Percentiles rank a stretch among this genome's conserved stretches.
phyloP scores from a whole-genome alignment of 805 yeast species.

The Cephaloascus fragrans region DNA sequence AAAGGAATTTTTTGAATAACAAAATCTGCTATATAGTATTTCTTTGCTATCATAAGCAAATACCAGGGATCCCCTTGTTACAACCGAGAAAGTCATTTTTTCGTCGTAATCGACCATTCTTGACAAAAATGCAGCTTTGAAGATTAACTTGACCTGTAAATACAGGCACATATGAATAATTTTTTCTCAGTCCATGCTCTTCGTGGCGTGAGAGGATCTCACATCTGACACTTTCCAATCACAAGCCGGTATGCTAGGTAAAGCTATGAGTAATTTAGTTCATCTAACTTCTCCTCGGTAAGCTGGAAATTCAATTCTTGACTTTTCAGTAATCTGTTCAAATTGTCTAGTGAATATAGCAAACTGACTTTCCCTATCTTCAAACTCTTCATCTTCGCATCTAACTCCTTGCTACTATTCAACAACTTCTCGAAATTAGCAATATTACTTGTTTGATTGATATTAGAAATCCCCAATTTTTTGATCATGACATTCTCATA shows the following conservation, averaged over 20 bases:
- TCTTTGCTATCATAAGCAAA: too few species aligned
- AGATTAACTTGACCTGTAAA: too few species aligned
- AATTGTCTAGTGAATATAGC: slow-evolving; percentile 11
- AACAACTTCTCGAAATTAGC: not conserved
- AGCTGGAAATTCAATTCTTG: slow-evolving; percentile 25
- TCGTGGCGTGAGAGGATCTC: not conserved
- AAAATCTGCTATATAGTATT: too few species aligned
- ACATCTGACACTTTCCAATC: not conserved
- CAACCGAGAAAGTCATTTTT: slow-evolving; percentile 3
- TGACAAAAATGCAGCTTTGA: too few species aligned
- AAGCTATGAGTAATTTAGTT: slow-evolving; percentile 27
- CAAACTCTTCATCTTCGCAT: slow-evolving; percentile 6
- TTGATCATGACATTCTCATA: not conserved
- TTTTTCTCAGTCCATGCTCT: too few species aligned
- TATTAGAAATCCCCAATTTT: not conserved
- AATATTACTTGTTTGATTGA: not conserved
- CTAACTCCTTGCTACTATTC: not conserved
- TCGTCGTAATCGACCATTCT: not conserved
- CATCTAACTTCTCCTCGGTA: slow-evolving; percentile 40
- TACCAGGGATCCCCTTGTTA: too few species aligned
- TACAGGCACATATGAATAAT: too few species aligned
- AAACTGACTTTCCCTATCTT: slow-evolving; percentile 6
- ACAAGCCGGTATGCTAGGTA: too few species aligned
- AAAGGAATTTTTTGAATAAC: too few species aligned
- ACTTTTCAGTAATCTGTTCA: slow-evolving; percentile 9